Base-by-base conservation (phyloP, 352 stramenopile species). In the Globisporangium solare region DNA sequence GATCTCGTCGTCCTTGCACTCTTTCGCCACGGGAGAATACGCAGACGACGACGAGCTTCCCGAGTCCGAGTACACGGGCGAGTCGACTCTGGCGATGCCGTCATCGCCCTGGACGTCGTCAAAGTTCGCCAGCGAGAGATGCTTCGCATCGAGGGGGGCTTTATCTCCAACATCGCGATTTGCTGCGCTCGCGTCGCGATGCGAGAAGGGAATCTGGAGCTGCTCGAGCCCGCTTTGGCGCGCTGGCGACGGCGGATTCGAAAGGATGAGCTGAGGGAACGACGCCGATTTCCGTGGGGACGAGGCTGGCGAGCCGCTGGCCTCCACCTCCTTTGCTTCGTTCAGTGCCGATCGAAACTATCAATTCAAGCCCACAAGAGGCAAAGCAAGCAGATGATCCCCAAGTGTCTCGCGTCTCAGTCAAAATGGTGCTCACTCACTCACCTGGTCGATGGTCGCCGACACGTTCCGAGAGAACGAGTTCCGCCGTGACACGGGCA, bases 401-500 rank as follows among this genome's bases (percentile, higher is more conserved):
- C 24, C n/a, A n/a, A n/a, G 5, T 27, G 24, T 27, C 24, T 27
- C 24, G 5, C 24, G 24, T 5, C 24, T 27, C 24, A 27, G 24
- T 27, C 24, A 27, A 27, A 27, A 27, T 5, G 24, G 22, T 35
- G 20, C n/a, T n/a, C 6, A 7, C 47, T n/a, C 6, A 7, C 47
- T n/a, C 55, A 74, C 69, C 66, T 74, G 63, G 17, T 64, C 60
- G 45, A 77, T 74, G 14, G 60, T 52, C 12, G 57, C 58, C 1
- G 63, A 58, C 14, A 43, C 40, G 3, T 67, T 67, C n/a, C 63
- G 48, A 2, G 66, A 72, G 51, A 77, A 77, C 45, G 66, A 77
- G 41, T 70, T 74, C 21, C 69, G 61, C 2, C 69, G 63, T 18
- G 55, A 50, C 8, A 71, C 42, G 2, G 48, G 48, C 31, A 56